Percentiles rank a stretch among this genome's conserved stretches.
These are phyloP conservation scores for Trichosporon faecale DNA, from an alignment of 1,284 basidiomycete genomes.

Conservation along the genomic window DNA sequence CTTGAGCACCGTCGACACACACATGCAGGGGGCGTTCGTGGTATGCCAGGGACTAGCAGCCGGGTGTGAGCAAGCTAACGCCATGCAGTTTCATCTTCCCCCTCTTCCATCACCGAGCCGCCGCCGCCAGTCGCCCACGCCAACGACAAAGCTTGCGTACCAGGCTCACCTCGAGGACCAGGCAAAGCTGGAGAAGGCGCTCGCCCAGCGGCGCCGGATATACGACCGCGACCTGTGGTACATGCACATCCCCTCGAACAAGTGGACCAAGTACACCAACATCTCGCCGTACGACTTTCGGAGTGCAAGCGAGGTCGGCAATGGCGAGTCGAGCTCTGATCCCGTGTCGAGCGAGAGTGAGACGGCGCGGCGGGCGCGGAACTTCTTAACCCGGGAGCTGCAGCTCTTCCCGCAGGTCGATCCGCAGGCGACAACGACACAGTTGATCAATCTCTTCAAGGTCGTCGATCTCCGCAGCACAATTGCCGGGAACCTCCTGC, in stretches of 20 bases:
- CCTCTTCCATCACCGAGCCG: conserved; percentile 49
- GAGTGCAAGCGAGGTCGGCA: conserved; percentile 36
- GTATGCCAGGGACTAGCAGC: neutral
- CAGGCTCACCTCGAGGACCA: neutral
- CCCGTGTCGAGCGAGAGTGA: conserved; percentile 9
- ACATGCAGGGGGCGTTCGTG: neutral
- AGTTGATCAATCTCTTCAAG: conserved; percentile 49
- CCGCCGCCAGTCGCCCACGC: conserved; percentile 9
- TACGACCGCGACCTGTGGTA: conserved; percentile 73
- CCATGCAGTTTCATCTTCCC: conserved; percentile 63
- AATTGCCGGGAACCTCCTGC: neutral
- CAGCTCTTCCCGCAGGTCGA: conserved; percentile 27
- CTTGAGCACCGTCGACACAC: neutral
- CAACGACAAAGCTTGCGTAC: conserved; percentile 5
- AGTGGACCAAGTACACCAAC: conserved; percentile 72
- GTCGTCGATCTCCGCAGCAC: neutral
- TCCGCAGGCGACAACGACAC: conserved; percentile 69
- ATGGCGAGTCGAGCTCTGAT: neutral
- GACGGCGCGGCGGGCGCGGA: conserved; percentile 59
- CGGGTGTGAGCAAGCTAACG: conserved; percentile 53
- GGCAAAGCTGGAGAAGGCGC: neutral
- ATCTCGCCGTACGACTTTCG: conserved; percentile 75
- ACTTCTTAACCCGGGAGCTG: conserved; percentile 77
- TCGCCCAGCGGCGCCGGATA: conserved; percentile 61
- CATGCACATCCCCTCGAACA: conserved; percentile 85